Percentiles rank a stretch among this genome's conserved stretches.
phyloP scores from a whole-genome alignment of 2,329 filamentous ascomycete genomes.

The Teratosphaeria destructans region DNA sequence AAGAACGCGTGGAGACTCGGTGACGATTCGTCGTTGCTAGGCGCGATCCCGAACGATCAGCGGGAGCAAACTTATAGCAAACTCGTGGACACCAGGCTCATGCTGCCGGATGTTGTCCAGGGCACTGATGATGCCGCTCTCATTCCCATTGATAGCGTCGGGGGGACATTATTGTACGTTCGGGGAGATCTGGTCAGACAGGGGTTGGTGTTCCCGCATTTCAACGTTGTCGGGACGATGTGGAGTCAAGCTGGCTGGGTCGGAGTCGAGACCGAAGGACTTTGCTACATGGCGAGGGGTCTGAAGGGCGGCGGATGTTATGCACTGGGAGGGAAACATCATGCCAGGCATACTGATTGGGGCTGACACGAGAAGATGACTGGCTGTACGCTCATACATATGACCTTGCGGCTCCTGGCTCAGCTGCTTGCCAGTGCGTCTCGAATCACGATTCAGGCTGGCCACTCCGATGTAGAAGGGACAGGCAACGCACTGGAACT shows the following conservation, averaged over 20 bases:
- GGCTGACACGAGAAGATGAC: conserved; percentile 1
- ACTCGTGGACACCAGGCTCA: conserved; percentile 4
- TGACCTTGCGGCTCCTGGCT: too few species aligned
- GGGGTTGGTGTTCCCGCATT: conserved; percentile 26
- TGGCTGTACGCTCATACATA: too few species aligned
- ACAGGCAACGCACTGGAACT: too few species aligned
- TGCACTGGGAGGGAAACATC: conserved; percentile 9
- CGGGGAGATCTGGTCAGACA: conserved; percentile 23
- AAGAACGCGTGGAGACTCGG: conserved; percentile 26
- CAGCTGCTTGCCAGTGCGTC: too few species aligned
- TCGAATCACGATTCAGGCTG: too few species aligned
- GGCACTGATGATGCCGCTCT: conserved; percentile 23
- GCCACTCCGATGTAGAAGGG: too few species aligned
- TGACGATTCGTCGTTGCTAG: neutral
- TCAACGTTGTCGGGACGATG: conserved; percentile 26
- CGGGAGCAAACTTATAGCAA: conserved; percentile 1
- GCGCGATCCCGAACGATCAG: conserved; percentile 1
- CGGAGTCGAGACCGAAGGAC: conserved; percentile 29
- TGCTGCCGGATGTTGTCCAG: conserved; percentile 11
- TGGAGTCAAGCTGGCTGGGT: conserved; percentile 27
- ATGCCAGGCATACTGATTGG: conserved; percentile 12
- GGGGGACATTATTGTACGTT: conserved; percentile 28
- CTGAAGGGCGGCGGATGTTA: conserved; percentile 10
- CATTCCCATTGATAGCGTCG: conserved; percentile 27
- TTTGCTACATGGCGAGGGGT: conserved; percentile 22